Conservation (phyloP, 108 stramenopile genomes). For the Schizochytrium sp. region DNA sequence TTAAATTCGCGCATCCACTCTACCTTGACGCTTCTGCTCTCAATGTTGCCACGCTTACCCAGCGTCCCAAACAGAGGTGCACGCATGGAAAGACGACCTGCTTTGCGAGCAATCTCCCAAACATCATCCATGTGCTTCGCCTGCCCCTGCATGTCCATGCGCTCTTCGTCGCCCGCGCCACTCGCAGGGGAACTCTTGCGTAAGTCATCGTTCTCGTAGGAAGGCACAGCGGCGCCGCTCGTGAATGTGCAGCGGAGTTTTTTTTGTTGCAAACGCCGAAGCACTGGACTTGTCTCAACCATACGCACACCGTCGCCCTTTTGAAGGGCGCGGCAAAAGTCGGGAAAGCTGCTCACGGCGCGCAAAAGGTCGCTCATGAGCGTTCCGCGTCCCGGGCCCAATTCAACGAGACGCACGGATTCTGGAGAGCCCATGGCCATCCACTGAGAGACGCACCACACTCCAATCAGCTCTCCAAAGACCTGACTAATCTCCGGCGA, state of each 20-base stretch:
- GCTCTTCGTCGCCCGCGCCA: not conserved
- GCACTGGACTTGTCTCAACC: conserved; percentile 69
- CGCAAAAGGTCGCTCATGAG: conserved; percentile 78
- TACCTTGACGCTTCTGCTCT: not conserved
- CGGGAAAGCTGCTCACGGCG: conserved; percentile 48
- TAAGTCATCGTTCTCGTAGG: not conserved
- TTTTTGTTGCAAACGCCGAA: conserved; percentile 65
- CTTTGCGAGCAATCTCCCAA: not conserved
- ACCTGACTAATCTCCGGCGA: conserved; percentile 92
- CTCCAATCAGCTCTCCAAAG: conserved; percentile 84
- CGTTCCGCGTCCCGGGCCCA: conserved; percentile 92
- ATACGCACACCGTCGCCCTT: conserved; percentile 61
- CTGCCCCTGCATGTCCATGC: not conserved
- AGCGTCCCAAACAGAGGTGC: not conserved
- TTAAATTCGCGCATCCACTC: conserved; percentile 24
- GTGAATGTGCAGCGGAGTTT: conserved; percentile 34
- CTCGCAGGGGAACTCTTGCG: not conserved
- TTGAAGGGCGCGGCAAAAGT: conserved; percentile 32
- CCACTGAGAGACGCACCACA: conserved; percentile 83
- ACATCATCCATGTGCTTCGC: not conserved
- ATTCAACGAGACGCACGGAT: conserved; percentile 71
- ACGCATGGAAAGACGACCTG: not conserved
- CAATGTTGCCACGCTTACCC: not conserved
- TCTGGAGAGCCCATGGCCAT: conserved; percentile 49
- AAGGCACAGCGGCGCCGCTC: not conserved